Evolutionary conservation across 306 rosid species (phyloP).

Genomic region (Ormosia emarginata): DNA sequence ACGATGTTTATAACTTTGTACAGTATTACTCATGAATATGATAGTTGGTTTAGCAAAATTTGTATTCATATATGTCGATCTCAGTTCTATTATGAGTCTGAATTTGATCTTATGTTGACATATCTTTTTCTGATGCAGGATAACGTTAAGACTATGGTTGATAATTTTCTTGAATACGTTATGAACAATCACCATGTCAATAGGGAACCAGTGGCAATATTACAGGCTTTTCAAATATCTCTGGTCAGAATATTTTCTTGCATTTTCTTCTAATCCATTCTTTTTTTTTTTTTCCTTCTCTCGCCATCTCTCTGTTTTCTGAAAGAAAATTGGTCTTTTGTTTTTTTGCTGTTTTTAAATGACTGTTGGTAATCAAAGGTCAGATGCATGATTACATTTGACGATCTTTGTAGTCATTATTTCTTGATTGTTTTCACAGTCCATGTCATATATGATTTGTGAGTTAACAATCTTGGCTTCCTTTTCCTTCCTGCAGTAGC

Average conservation of each 20-base stretch:
- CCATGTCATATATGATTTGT: neutral
- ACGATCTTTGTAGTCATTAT: neutral
- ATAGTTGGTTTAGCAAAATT: neutral
- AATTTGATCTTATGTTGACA: slow-evolving; percentile 17
- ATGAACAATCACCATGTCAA: slow-evolving; percentile 55
- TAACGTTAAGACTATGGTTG: slow-evolving; percentile 38
- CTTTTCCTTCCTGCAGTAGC: neutral
- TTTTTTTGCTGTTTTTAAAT: neutral
- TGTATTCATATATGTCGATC: neutral
- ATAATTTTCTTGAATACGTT: slow-evolving; percentile 58
- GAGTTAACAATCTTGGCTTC: neutral
- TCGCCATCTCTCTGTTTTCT: neutral
- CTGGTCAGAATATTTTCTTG: slow-evolving; percentile 57
- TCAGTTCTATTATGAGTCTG: neutral
- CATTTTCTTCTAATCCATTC: neutral
- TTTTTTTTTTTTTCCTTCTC: neutral
- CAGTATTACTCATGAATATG: neutral
- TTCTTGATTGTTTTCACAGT: neutral
- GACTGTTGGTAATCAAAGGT: neutral
- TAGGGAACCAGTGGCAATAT: slow-evolving; percentile 43
- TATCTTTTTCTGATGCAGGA: slow-evolving; percentile 52
- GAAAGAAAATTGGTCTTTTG: neutral
- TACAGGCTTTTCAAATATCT: slow-evolving; percentile 81
- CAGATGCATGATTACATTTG: neutral
- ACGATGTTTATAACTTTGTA: neutral